phyloP scores from a whole-genome alignment of 164 flowering plant species.

The Saururus chinensis region DNA sequence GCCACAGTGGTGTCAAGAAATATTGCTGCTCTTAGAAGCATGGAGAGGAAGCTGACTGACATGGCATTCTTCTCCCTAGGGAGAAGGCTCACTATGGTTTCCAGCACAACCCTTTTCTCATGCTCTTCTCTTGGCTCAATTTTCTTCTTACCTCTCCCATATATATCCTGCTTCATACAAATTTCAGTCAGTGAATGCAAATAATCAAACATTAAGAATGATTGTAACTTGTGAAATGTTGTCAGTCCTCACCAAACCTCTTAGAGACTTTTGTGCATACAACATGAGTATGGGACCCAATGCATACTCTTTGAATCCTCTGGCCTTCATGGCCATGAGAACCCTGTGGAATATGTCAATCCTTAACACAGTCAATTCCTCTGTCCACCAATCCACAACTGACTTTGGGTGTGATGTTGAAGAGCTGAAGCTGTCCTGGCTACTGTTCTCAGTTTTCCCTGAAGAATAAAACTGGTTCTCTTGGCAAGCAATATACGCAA shows the following conservation, averaged over 20 bases:
- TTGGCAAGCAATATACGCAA: conserved; percentile 58
- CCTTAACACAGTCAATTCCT: conserved; percentile 64
- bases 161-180: conserved; percentile 44
- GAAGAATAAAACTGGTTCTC: conserved; percentile 47
- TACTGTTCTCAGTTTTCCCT: conserved; percentile 23
- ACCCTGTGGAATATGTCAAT: conserved; percentile 82
- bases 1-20: conserved; percentile 83
- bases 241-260: conserved; percentile 74
- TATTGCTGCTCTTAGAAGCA: conserved; percentile 75
- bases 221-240: conserved; percentile 4
- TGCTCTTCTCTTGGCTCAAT: conserved; percentile 72
- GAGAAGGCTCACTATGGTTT: conserved; percentile 81
- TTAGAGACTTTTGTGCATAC: conserved; percentile 89
- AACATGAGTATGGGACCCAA: conserved; percentile 90
- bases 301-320: conserved; percentile 74
- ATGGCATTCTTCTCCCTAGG: conserved; percentile 75
- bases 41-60: conserved; percentile 83
- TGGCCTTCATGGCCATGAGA: conserved; percentile 77
- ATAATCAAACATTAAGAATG: background rate
- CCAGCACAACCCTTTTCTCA: conserved; percentile 74
- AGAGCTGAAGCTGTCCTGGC: conserved; percentile 20
- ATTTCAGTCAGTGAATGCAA: background rate
- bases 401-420: conserved; percentile 27
- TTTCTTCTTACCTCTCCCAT: conserved; percentile 65
- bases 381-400: conserved; percentile 91